phyloP scores from a whole-genome alignment of 2,329 filamentous ascomycete species.

The Exophiala xenobiotica region DNA sequence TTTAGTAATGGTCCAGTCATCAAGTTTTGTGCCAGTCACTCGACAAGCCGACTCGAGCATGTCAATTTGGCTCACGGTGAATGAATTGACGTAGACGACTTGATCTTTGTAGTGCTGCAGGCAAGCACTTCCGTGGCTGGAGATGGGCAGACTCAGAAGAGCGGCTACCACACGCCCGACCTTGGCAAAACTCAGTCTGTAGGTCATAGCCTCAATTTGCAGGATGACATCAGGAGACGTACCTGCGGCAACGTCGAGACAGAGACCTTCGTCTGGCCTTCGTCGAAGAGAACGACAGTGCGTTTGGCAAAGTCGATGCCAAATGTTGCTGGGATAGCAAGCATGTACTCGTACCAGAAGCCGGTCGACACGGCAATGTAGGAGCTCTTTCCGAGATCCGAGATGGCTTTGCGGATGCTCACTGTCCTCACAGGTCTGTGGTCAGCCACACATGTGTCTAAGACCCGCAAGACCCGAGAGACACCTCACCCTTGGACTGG shows the following conservation, averaged over 20 bases:
- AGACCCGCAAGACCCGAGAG: too few species aligned
- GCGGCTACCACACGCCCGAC: slow-evolving; percentile 51
- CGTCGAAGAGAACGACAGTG: slow-evolving; percentile 50
- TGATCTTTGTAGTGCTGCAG: slow-evolving; percentile 51
- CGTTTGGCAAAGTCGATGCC: slow-evolving; percentile 52
- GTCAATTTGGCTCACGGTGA: slow-evolving; percentile 60
- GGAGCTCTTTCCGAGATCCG: slow-evolving; percentile 39
- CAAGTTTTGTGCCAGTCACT: slow-evolving; percentile 56
- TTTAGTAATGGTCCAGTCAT: slow-evolving; percentile 59
- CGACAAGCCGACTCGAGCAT: slow-evolving; percentile 63
- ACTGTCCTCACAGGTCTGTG: slow-evolving; percentile 28
- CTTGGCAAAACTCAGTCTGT: background rate
- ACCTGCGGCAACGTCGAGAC: slow-evolving; percentile 60
- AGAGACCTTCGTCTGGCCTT: slow-evolving; percentile 57
- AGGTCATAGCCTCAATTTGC: too few species aligned
- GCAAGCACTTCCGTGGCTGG: slow-evolving; percentile 37
- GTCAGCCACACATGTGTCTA: too few species aligned
- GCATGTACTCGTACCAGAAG: slow-evolving; percentile 56
- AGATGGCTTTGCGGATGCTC: slow-evolving; percentile 38
- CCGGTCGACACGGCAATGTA: slow-evolving; percentile 48
- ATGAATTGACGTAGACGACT: slow-evolving; percentile 54
- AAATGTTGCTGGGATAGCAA: slow-evolving; percentile 40
- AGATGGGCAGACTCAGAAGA: slow-evolving; percentile 48
- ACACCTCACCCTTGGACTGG: background rate
- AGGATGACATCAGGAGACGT: too few species aligned